A percentile compares a stretch with the other conserved stretches of the same genome.
Evolutionary conservation across 148 eudicot genomes (phyloP).

Genomic region (Bassia scoparia): DNA sequence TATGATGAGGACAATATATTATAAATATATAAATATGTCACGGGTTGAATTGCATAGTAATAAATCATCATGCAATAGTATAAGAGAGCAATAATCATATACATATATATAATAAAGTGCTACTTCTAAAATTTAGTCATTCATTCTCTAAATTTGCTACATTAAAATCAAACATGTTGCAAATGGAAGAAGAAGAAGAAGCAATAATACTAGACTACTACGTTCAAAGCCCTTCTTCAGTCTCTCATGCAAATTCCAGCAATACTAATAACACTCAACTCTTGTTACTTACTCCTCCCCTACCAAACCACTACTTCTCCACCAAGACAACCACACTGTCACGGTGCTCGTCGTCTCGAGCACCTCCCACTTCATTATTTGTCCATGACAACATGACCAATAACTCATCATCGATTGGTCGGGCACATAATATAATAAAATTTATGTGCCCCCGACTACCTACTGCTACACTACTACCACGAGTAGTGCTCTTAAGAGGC

Average conservation of each 20-base stretch:
- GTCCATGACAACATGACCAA: conserved; percentile 21
- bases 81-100: too few species aligned
- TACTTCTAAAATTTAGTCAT: too few species aligned
- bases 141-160: too few species aligned
- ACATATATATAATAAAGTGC: too few species aligned
- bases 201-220: conserved; percentile 30
- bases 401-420: background rate
- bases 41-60: background rate
- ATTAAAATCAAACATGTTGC: background rate
- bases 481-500: background rate
- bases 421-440: background rate
- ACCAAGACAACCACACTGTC: conserved; percentile 24
- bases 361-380: conserved; percentile 33
- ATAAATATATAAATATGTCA: background rate
- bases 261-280: background rate
- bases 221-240: conserved; percentile 63
- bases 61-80: background rate
- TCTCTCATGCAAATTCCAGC: conserved; percentile 33
- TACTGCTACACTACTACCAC: conserved; percentile 2
- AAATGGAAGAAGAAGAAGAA: conserved; percentile 23
- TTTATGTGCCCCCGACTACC: background rate
- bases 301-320: conserved; percentile 2
- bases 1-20: background rate
- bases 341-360: conserved; percentile 51
- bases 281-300: background rate